Percentiles rank a stretch among this genome's conserved stretches.
Evolutionary conservation across 2,329 filamentous ascomycete genomes (phyloP).

Genomic region (Hypoxylon rubiginosum): DNA sequence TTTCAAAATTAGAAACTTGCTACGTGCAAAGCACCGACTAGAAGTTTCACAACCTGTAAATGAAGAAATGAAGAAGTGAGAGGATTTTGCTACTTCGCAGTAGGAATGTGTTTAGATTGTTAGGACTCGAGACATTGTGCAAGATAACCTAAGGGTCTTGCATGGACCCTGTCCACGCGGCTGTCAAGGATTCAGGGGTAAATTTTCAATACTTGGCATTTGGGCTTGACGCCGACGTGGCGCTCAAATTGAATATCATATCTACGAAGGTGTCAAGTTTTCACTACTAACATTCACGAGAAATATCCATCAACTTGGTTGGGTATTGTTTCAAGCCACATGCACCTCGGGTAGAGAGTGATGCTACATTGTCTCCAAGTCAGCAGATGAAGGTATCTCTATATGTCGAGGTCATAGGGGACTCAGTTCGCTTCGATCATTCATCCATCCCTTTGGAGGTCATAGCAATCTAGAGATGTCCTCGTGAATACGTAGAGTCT

Average conservation of each 20-base stretch:
- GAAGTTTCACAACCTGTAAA: slow-evolving; percentile 18
- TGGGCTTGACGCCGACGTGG: slow-evolving; percentile 12
- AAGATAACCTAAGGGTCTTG: slow-evolving; percentile 3
- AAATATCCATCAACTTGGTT: neutral
- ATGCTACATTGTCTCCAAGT: neutral
- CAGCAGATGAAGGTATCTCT: neutral
- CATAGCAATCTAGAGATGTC: neutral
- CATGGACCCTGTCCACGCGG: slow-evolving; percentile 30
- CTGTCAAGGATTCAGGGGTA: slow-evolving; percentile 33
- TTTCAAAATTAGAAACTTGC: slow-evolving; percentile 6
- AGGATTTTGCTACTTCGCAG: neutral
- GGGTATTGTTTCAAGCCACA: neutral
- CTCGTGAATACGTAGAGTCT: neutral
- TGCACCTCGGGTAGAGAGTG: neutral
- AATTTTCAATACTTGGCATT: slow-evolving; percentile 20
- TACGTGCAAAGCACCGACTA: neutral
- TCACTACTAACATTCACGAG: neutral
- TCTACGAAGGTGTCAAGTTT: neutral
- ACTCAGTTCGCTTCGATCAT: neutral
- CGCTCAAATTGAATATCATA: neutral
- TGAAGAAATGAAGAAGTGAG: slow-evolving; percentile 3
- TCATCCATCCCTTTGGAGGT: neutral
- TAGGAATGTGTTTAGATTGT: neutral
- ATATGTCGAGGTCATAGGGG: neutral
- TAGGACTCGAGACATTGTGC: neutral